Evolutionary conservation across 495 filamentous ascomycete species (phyloP), one percentile per base, ranked within the genome.

Genomic region (Podospora fimiseda): DNA sequence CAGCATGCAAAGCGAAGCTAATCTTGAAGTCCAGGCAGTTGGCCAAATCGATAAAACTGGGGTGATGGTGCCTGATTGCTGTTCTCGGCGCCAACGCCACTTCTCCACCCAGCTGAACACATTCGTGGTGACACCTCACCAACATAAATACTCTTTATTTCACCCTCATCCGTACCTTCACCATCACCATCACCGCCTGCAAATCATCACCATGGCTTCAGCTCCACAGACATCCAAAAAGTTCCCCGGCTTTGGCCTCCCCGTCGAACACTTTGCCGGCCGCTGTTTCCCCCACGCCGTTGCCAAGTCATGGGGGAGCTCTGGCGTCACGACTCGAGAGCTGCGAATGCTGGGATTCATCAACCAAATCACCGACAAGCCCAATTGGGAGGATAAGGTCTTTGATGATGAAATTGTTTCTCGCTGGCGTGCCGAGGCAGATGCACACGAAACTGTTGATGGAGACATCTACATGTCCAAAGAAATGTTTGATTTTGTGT

Each of bases 341-440:
- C 61, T 67, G 71, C 75, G 23, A 67, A 81, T 74, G 68, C 58
- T 71, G 38, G 41, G 53, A 2, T 62, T 72, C 37, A 57, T 71
- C 39, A 56, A 63, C 23, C 18, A 60, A 15, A 52, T 71, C 36
- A 71, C 67, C 3, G 67, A 72, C 56, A 77, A 76, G 51, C 65
- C 68, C 6, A 65, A 72, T 19, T 83, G 77, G 80, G 69, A 78
- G 48, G 59, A 62, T 14, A 78, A 83, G 57, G 72, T 83, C 51
- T 79, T 78, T 38, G 70, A 84, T 55, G 67, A 77, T 2, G 40
- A 46, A 2, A 73, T 70, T 37, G 56, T 70, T 14, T 50, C 59
- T 9, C 62, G 59, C 15, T 74, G 70, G 70, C 49, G 53, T 13
- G 52, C 52, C 15, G 56, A 68, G 19, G 57, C 47, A 19, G 48